Evolutionary conservation across 805 yeast genomes (phyloP).

Genomic region (Kuraishia ogatae): DNA sequence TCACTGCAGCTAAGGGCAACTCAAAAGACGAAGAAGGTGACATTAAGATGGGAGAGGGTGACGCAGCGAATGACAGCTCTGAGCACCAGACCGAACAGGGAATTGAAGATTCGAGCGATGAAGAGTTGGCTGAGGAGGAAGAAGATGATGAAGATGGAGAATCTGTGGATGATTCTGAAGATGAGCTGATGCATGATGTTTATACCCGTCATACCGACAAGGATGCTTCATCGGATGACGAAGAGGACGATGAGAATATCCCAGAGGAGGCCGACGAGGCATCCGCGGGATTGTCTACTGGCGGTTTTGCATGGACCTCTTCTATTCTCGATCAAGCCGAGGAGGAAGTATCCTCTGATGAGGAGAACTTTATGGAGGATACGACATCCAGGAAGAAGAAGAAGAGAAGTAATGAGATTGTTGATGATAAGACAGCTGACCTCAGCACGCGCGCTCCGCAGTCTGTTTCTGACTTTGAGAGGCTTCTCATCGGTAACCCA

Average conservation of each 20-base stretch:
- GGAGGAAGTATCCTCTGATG: constrained; percentile 45
- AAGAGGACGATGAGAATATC: constrained; percentile 13
- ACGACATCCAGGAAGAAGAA: constrained; percentile 38
- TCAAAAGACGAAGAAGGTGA: constrained; percentile 21
- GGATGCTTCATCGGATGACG: constrained; percentile 21
- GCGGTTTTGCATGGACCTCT: constrained; percentile 95
- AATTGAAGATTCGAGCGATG: constrained; percentile 5
- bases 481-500: constrained; percentile 86
- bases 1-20: constrained; percentile 24
- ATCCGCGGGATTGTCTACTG: constrained; percentile 61
- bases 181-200: constrained; percentile 7
- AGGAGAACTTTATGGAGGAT: constrained; percentile 29
- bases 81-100: constrained; percentile 17
- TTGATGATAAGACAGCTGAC: constrained; percentile 80
- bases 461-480: constrained; percentile 85
- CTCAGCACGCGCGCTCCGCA: constrained; percentile 83
- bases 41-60: constrained; percentile 20
- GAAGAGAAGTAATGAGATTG: constrained; percentile 29
- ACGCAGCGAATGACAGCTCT: constrained; percentile 2
- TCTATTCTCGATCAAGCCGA: constrained; percentile 76
- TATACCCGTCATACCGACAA: constrained; percentile 9
- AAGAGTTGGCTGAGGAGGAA: constrained; percentile 16
- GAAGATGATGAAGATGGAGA: constrained; percentile 16
- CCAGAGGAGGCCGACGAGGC: constrained; percentile 11
- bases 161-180: constrained; percentile 7